These are phyloP conservation scores for Rauvolfia tetraphylla DNA, from an alignment of 257 asterid species.

Conservation along the genomic window DNA sequence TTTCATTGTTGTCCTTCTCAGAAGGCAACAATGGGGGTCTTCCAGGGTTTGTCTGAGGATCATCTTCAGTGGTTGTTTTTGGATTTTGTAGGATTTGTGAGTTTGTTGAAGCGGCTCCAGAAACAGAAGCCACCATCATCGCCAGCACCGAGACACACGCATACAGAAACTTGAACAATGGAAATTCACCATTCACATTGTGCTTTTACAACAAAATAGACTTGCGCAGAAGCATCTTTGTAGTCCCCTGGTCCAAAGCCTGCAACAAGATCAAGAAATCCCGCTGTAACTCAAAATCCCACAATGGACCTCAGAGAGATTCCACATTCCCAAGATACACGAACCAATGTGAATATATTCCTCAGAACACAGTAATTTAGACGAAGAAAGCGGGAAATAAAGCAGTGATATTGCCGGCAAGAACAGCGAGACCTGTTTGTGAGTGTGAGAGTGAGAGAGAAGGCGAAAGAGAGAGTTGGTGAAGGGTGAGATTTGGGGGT, in stretches of 20 bases:
- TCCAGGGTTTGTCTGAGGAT: constrained; percentile 31
- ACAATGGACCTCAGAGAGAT: constrained; percentile 29
- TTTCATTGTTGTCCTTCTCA: constrained; percentile 63
- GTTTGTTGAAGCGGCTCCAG: constrained; percentile 74
- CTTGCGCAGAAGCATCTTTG: constrained; percentile 42
- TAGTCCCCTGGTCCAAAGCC: constrained; percentile 28
- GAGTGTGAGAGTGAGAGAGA: constrained; percentile 26
- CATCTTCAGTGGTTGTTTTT: constrained; percentile 35
- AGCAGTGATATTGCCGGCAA: constrained; percentile 35
- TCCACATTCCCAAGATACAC: constrained; percentile 38
- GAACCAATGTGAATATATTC: constrained; percentile 6
- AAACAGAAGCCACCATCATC: constrained; percentile 89
- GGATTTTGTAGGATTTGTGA: constrained; percentile 46
- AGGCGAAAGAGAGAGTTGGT: constrained; percentile 19
- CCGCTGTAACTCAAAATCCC: constrained; percentile 45
- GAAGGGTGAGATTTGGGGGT: constrained; percentile 41
- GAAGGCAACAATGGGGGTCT: constrained; percentile 85
- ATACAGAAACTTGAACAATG: constrained; percentile 17
- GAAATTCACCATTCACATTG: constrained; percentile 55
- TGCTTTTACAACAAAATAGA: constrained; percentile 24
- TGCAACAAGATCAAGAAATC: constrained; percentile 52
- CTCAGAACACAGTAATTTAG: constrained; percentile 15
- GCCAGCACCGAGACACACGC: constrained; percentile 30
- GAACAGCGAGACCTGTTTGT: constrained; percentile 31
- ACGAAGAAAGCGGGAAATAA: constrained; percentile 18